Percentiles rank a stretch among this genome's conserved stretches.
These are phyloP conservation scores for Apocynum venetum DNA, from an alignment of 257 asterid species.

Conservation along the genomic window DNA sequence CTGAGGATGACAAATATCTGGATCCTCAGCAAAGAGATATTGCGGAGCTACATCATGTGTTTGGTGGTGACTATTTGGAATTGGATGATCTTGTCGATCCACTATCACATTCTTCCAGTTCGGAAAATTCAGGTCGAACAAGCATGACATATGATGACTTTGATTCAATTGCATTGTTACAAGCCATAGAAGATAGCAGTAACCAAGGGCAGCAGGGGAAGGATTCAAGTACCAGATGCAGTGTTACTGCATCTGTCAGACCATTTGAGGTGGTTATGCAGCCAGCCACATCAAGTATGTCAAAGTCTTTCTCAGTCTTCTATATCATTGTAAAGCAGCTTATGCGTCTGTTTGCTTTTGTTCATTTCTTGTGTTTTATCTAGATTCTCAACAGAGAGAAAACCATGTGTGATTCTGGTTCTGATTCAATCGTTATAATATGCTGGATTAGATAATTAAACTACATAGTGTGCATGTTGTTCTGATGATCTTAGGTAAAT, in stretches of 20 bases:
- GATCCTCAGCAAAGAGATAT: constrained; percentile 17
- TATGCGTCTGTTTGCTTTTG: neutral
- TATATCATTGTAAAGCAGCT: neutral
- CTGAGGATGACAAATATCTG: constrained; percentile 21
- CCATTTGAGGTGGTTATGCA: constrained; percentile 35
- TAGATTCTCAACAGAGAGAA: neutral
- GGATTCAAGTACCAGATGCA: constrained; percentile 28
- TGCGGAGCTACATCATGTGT: constrained; percentile 27
- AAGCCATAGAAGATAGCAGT: constrained; percentile 38
- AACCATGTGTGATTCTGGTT: neutral
- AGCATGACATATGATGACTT: constrained; percentile 60
- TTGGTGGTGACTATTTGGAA: constrained; percentile 42
- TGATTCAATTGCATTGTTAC: constrained; percentile 39
- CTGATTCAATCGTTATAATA: no score
- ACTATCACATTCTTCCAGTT: constrained; percentile 46
- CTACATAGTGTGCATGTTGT: neutral
- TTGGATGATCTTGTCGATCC: constrained; percentile 44
- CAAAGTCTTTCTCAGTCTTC: neutral
- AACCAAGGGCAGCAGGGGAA: constrained; percentile 13
- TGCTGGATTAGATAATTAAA: neutral
- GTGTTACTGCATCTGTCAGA: constrained; percentile 18
- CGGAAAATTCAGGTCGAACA: constrained; percentile 44
- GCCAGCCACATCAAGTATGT: constrained; percentile 44
- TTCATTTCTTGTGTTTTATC: neutral
- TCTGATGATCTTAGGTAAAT: no score